Base-by-base conservation (phyloP, 1,139 yeast species). In the Pichia sp. region DNA sequence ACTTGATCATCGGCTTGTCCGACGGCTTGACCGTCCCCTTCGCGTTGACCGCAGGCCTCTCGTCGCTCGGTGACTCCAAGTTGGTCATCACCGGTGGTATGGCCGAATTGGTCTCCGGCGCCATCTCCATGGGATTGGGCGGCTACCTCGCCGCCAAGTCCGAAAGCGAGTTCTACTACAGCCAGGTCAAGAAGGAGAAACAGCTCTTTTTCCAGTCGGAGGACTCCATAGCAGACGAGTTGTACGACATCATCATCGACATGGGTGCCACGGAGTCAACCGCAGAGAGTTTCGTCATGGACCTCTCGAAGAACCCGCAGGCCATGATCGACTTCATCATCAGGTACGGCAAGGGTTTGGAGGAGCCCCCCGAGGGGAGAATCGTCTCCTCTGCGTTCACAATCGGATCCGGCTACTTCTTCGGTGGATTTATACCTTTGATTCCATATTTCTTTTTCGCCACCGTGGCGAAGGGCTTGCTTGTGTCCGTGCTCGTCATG, bases 21-120 rank as follows among this genome's bases (percentile, higher is more conserved):
- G 95, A 87, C 68, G 95, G 95, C 1, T 75, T 87, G 63, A 87
- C 95, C 1, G 95, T 87, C 49, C 95, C 95, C 19, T 87, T 87
- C 75, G 93, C 95, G 5, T 76, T 87, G 62, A 87, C 93, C 5
- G 93, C 95, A 0, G 95, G 93, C 47, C 75, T 87, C 56, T 85
- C 90, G 1, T 84, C 90, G 1, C 74, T 87, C 56, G 95, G 95
- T 56, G 86, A 85, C 65, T 74, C 90, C 15, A 82, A 78, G 66
- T 75, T 87, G 64, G 95, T 87, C 44, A 85, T 87, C 53, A 85
- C 93, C 26, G 95, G 93, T 76, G 95, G 93, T 43, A 81, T 87
- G 80, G 93, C 93, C 3, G 95, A 87, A 70, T 75, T 87, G 64
- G 88, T 87, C 4, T 83, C 90, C 4, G 95, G 95, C 47, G 89